Percentiles rank a stretch among this genome's conserved stretches.
Evolutionary conservation across 2,329 filamentous ascomycete species (phyloP).

Genomic region (Epichloe festucae): DNA sequence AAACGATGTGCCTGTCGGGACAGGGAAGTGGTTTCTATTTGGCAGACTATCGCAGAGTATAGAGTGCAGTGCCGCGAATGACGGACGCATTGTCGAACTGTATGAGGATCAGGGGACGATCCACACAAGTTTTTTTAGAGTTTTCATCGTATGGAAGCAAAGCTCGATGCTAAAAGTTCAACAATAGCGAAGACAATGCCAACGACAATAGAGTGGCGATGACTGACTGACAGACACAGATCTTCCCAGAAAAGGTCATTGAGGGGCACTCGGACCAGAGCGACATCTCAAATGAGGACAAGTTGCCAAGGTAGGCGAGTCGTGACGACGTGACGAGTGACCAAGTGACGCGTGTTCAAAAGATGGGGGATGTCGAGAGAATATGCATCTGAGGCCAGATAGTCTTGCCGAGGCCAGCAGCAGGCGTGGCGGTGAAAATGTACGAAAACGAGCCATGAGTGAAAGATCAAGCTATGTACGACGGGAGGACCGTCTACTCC

Average conservation of each 20-base stretch:
- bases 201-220: slow-evolving; percentile 1
- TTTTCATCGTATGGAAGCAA: neutral
- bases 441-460: neutral
- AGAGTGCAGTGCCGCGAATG: neutral
- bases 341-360: too few relatives aligned
- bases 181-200: slow-evolving; percentile 5
- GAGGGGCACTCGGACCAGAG: neutral
- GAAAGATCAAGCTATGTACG: neutral
- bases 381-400: neutral
- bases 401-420: neutral
- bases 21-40: neutral
- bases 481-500: too few relatives aligned
- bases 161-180: neutral
- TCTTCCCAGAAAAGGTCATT: neutral
- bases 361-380: neutral
- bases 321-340: too few relatives aligned
- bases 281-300: neutral
- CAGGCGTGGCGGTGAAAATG: neutral
- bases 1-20: neutral
- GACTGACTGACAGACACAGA: neutral
- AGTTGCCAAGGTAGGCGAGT: too few relatives aligned
- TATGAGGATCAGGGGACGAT: neutral
- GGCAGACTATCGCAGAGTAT: neutral
- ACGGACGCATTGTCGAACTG: too few relatives aligned
- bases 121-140: too few relatives aligned